Percentiles rank a stretch among this genome's conserved stretches.
Evolutionary conservation across 495 filamentous ascomycete species (phyloP).

Genomic region (Margaritispora aquatica): DNA sequence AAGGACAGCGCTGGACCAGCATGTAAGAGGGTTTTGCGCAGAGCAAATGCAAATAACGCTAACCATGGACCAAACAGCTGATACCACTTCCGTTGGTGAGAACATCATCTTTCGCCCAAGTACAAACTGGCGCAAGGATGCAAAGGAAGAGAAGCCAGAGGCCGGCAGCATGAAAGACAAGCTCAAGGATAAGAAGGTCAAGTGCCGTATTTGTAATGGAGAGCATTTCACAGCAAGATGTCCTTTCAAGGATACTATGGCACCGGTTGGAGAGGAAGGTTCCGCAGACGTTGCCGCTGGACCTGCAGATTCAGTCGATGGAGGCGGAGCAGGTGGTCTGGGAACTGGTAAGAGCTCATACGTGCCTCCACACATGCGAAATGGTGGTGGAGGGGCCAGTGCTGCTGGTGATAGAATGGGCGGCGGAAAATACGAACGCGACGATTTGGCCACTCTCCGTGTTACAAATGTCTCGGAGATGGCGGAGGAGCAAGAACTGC

Average conservation of each 20-base stretch:
- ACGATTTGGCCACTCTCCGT: slow-evolving; percentile 90
- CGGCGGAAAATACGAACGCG: slow-evolving; percentile 80
- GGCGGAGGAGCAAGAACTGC: slow-evolving; percentile 89
- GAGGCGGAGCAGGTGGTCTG: slow-evolving; percentile 45
- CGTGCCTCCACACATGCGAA: slow-evolving; percentile 86
- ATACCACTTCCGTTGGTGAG: slow-evolving; percentile 91
- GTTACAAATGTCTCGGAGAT: slow-evolving; percentile 98
- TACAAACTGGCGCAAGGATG: slow-evolving; percentile 84
- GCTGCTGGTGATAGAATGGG: slow-evolving; percentile 81
- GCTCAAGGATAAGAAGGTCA: slow-evolving; percentile 98
- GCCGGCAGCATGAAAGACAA: slow-evolving; percentile 77
- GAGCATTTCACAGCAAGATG: slow-evolving; percentile 98
- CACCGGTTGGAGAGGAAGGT: slow-evolving; percentile 46
- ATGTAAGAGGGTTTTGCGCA: neutral
- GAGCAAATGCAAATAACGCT: neutral
- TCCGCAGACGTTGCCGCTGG: slow-evolving; percentile 47
- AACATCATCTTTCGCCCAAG: slow-evolving; percentile 93
- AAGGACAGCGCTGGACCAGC: slow-evolving; percentile 55
- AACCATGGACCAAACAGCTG: slow-evolving; percentile 24
- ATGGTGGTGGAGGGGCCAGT: slow-evolving; percentile 44
- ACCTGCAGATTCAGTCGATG: slow-evolving; percentile 29
- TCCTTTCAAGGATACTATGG: slow-evolving; percentile 62
- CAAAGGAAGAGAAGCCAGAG: slow-evolving; percentile 69
- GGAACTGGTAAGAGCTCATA: slow-evolving; percentile 72
- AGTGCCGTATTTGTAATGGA: slow-evolving; percentile 96